phyloP scores from a whole-genome alignment of 441 rosid genomes.

The Viola pubescens region DNA sequence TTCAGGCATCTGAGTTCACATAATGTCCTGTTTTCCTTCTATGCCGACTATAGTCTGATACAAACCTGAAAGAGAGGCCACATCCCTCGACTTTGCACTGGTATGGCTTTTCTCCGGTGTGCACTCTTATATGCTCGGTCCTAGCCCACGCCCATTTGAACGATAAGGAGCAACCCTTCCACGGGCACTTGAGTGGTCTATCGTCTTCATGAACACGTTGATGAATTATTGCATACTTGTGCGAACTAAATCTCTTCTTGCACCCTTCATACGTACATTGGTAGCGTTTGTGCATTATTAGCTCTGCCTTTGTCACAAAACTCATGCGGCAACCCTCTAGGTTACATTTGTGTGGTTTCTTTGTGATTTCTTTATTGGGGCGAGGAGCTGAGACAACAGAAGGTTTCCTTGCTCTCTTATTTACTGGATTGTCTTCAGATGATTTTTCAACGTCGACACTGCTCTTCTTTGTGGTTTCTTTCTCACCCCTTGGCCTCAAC shows the following conservation, averaged over 20 bases:
- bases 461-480: conserved; percentile 26
- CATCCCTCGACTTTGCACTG: conserved; percentile 74
- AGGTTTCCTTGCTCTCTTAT: conserved; percentile 35
- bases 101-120: conserved; percentile 92
- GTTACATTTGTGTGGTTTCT: conserved; percentile 48
- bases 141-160: conserved; percentile 99
- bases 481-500: conserved; percentile 66
- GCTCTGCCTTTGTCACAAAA: conserved; percentile 60
- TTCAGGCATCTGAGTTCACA: conserved; percentile 31
- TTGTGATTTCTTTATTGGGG: conserved; percentile 21
- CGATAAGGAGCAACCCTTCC: conserved; percentile 80
- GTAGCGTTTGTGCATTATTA: conserved; percentile 64
- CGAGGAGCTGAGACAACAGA: conserved; percentile 20
- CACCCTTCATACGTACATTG: conserved; percentile 78
- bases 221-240: conserved; percentile 70
- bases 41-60: conserved; percentile 90
- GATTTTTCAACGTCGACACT: conserved; percentile 19
- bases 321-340: conserved; percentile 83
- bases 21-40: conserved; percentile 83
- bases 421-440: conserved; percentile 25
- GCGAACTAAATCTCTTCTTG: conserved; percentile 76
- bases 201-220: conserved; percentile 88
- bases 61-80: conserved; percentile 83
- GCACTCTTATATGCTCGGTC: conserved; percentile 93
- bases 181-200: conserved; percentile 79